Evolutionary conservation across 225 moss, liverwort and hornwort genomes (phyloP).

Genomic region (Thuidium tamariscinum): DNA sequence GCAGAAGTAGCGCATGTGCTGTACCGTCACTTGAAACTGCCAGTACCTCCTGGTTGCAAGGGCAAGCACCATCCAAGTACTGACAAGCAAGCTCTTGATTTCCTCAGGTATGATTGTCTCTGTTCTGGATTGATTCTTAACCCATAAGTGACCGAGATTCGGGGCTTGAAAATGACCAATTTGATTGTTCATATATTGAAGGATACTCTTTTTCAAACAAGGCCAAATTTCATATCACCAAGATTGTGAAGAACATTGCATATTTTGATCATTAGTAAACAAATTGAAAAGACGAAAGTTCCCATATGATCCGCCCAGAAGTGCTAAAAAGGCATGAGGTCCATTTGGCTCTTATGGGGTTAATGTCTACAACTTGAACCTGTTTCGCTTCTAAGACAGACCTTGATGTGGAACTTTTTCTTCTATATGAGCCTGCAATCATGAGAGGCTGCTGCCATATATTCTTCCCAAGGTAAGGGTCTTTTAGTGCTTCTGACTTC

Average conservation of each 20-base stretch:
- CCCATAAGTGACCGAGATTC: not conserved
- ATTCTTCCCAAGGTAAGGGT: not conserved
- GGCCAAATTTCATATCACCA: not conserved
- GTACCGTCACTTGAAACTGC: slow-evolving; percentile 82
- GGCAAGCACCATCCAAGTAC: slow-evolving; percentile 97
- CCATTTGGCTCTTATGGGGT: not conserved
- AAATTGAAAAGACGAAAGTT: not conserved
- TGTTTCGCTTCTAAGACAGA: not conserved
- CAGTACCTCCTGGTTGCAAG: slow-evolving; percentile 79
- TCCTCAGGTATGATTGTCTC: slow-evolving; percentile 40
- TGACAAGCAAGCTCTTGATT: slow-evolving; percentile 83
- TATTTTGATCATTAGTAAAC: not conserved
- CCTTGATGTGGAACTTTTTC: not conserved
- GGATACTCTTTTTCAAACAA: not conserved
- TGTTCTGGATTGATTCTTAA: not conserved
- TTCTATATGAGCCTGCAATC: not conserved
- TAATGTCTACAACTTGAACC: not conserved
- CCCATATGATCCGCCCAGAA: not conserved
- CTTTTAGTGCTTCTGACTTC: not conserved
- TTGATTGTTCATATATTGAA: not conserved
- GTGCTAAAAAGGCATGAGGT: not conserved
- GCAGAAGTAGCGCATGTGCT: slow-evolving; percentile 87
- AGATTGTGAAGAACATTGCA: not conserved
- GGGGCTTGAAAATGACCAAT: not conserved
- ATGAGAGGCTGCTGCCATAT: not conserved